Conservation (phyloP, 2,329 filamentous ascomycete species). For the Davidsoniella eucalypti region DNA sequence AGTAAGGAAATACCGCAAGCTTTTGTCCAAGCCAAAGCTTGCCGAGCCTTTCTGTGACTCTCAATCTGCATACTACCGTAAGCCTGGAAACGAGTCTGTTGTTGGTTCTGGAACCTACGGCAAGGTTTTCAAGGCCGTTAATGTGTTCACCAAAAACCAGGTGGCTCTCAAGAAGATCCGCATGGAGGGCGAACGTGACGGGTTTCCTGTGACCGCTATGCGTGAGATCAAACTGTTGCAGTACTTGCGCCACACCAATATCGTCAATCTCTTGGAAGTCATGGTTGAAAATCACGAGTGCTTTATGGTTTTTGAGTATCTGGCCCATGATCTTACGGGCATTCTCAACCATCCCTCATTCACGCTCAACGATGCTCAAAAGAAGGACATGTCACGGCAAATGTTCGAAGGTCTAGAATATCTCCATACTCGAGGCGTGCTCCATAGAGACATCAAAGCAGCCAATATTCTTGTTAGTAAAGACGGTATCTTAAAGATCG, state of each 20-base stretch:
- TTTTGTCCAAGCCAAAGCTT: slow-evolving; percentile 56
- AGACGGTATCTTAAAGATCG: slow-evolving; percentile 74
- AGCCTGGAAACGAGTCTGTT: slow-evolving; percentile 93
- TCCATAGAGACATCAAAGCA: slow-evolving; percentile 96
- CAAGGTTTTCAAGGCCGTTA: slow-evolving; percentile 85
- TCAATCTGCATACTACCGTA: slow-evolving; percentile 84
- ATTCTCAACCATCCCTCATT: slow-evolving; percentile 90
- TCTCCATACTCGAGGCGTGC: slow-evolving; percentile 77
- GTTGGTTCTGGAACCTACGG: slow-evolving; percentile 92
- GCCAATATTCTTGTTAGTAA: slow-evolving; percentile 93
- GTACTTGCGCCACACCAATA: slow-evolving; percentile 64
- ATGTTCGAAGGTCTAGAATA: slow-evolving; percentile 91
- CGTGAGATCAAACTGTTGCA: slow-evolving; percentile 87
- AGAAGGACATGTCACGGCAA: slow-evolving; percentile 84
- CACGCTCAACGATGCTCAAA: slow-evolving; percentile 66
- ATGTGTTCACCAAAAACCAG: slow-evolving; percentile 73
- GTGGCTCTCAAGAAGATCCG: slow-evolving; percentile 82
- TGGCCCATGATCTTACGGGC: slow-evolving; percentile 89
- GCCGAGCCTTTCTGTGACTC: slow-evolving; percentile 57
- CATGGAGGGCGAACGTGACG: slow-evolving; percentile 85
- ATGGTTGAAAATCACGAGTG: slow-evolving; percentile 99
- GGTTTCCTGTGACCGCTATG: slow-evolving; percentile 79
- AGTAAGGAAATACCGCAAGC: slow-evolving; percentile 50
- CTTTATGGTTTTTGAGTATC: slow-evolving; percentile 98
- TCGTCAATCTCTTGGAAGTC: slow-evolving; percentile 71